These are phyloP conservation scores for Talaromyces ruber DNA, from an alignment of 495 filamentous ascomycete species.

Conservation along the genomic window DNA sequence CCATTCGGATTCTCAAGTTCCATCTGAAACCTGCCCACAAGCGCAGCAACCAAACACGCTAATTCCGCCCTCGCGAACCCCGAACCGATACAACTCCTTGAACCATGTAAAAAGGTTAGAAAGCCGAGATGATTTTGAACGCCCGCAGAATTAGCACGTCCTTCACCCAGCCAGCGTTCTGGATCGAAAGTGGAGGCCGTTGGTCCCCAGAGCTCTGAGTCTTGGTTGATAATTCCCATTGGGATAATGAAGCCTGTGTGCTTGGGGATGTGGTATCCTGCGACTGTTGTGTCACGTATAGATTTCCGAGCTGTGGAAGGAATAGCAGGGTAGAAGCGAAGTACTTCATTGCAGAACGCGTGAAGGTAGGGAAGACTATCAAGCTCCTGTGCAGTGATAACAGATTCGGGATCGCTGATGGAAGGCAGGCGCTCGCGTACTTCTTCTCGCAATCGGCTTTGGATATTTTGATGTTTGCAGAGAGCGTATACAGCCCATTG, in stretches of 20 bases:
- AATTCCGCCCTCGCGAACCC: slow-evolving; percentile 80
- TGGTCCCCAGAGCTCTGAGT: slow-evolving; percentile 67
- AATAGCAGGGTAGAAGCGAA: slow-evolving; percentile 50
- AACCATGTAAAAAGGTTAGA: slow-evolving; percentile 78
- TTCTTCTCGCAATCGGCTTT: slow-evolving; percentile 50
- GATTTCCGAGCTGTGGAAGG: slow-evolving; percentile 56
- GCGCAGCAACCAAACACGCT: slow-evolving; percentile 66
- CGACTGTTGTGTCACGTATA: slow-evolving; percentile 53
- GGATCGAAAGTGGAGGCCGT: slow-evolving; percentile 76
- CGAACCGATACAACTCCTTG: slow-evolving; percentile 71
- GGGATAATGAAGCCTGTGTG: slow-evolving; percentile 41
- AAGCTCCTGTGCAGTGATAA: slow-evolving; percentile 42
- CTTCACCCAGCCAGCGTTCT: slow-evolving; percentile 61
- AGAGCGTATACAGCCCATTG: slow-evolving; percentile 53
- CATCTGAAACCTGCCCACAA: slow-evolving; percentile 67
- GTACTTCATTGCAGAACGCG: slow-evolving; percentile 53
- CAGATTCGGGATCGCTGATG: slow-evolving; percentile 27
- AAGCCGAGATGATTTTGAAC: slow-evolving; percentile 62
- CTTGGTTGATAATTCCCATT: slow-evolving; percentile 59
- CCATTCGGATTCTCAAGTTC: slow-evolving; percentile 50
- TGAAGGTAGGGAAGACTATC: slow-evolving; percentile 51
- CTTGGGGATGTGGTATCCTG: slow-evolving; percentile 43
- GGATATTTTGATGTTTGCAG: slow-evolving; percentile 48
- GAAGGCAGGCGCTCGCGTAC: slow-evolving; percentile 56
- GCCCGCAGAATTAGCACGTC: slow-evolving; percentile 39